Evolutionary conservation across 2,329 filamentous ascomycete species (phyloP), one percentile per base, ranked within the genome.

Genomic region (Talaromyces amestolkiae): DNA sequence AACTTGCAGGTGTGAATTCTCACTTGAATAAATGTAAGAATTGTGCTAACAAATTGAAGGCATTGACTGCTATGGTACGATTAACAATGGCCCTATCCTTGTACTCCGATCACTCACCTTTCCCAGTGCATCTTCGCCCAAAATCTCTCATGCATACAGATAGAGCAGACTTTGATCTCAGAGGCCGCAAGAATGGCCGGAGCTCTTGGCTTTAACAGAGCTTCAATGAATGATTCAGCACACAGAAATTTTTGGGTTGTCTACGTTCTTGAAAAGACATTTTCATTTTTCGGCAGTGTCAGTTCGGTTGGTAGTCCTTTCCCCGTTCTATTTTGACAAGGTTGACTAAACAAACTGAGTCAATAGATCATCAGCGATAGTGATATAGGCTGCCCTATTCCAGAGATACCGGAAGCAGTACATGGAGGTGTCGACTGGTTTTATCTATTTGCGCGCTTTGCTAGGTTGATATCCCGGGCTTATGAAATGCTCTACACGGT

Each of bases 201-300:
- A 33, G 61, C 65, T 0, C 68, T 77, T 11, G 70, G 74, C 2
- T 77, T 75, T 63, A 74, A 76, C 39, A 73, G 73, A 53, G 65
- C 69, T 3, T 60, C 67, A 31, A 66, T 62, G 49, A 63, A 61
- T 24, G 66, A 65, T 24, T 39, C 65, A 27, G 65, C 66, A 13
- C 68, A 72, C 33, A 69, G 72, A 47, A 74, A 74, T 0, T 81
- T 81, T 61, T 81, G 79, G 78, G 75, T 78, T 0, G 70, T 80
- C 17, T 81, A 80, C 61, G 69, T 70, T 10, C 47, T 81, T 19
- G 79, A 81, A 56, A 80, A 81, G 58, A 70, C 71, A 8, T 66
- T 67, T 0, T 74, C 69, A 35, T 63, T 45, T 47, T 70, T 72
- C 37, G 68, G 67, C 7, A 70, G 73, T 4, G 71, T 68, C 24